Evolutionary conservation across 2,329 filamentous ascomycete species (phyloP).

Genomic region (Phaeosphaeriaceae sp.): DNA sequence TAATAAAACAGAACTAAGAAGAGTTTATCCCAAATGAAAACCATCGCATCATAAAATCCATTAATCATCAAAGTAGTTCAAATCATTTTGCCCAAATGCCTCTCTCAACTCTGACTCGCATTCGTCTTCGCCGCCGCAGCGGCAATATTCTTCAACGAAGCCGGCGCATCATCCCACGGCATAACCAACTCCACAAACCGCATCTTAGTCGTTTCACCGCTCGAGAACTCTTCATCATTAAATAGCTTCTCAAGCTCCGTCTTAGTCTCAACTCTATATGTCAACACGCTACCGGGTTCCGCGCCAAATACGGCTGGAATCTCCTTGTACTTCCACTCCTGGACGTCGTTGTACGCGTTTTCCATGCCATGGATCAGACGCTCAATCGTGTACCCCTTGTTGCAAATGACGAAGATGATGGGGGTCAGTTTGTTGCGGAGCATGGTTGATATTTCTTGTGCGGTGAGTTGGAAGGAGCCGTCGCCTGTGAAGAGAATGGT

Average conservation of each 20-base stretch:
- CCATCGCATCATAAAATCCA: too few species aligned
- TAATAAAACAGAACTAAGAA: too few species aligned
- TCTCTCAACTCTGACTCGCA: conserved; percentile 11
- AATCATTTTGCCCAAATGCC: background rate
- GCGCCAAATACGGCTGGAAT: conserved; percentile 73
- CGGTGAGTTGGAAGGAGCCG: conserved; percentile 83
- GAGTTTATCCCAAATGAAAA: too few species aligned
- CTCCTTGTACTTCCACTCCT: conserved; percentile 72
- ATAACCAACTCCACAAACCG: conserved; percentile 85
- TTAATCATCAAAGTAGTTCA: background rate
- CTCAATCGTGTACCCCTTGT: conserved; percentile 89
- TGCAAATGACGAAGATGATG: conserved; percentile 86
- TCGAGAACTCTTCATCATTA: conserved; percentile 64
- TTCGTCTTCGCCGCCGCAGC: conserved; percentile 74
- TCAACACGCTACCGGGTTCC: conserved; percentile 62
- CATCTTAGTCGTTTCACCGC: conserved; percentile 50
- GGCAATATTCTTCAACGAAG: conserved; percentile 71
- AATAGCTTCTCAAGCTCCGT: conserved; percentile 71
- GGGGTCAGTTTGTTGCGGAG: conserved; percentile 74
- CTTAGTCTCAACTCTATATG: conserved; percentile 72
- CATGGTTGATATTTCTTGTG: conserved; percentile 85
- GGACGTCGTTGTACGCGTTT: conserved; percentile 80
- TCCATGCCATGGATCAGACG: conserved; percentile 86
- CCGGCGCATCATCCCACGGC: conserved; percentile 78
- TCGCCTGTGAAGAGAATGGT: conserved; percentile 90